Evolutionary conservation across 2,329 filamentous ascomycete genomes (phyloP).

Genomic region (Colletotrichum sp.): DNA sequence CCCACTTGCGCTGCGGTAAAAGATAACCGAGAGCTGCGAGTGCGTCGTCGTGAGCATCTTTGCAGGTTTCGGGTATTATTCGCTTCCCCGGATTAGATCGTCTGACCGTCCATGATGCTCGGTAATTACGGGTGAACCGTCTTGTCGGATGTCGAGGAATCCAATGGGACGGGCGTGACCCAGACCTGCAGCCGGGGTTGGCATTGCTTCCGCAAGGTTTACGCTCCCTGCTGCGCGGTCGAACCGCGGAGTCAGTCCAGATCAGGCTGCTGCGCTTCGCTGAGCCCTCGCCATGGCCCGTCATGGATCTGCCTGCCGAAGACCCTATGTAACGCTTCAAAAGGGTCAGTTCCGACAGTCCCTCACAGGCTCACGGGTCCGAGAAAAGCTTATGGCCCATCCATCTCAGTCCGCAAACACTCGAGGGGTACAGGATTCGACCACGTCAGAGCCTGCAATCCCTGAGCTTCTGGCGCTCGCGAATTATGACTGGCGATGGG

Average conservation of each 20-base stretch:
- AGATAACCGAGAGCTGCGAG: neutral
- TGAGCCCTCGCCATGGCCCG: neutral
- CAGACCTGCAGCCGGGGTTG: neutral
- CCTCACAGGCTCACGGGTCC: neutral
- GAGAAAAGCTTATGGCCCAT: neutral
- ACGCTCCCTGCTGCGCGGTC: neutral
- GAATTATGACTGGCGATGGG: neutral
- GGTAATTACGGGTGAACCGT: conserved; percentile 5
- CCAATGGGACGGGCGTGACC: neutral
- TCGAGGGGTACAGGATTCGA: neutral
- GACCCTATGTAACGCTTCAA: neutral
- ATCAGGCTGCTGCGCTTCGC: neutral
- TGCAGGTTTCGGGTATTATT: conserved; percentile 7
- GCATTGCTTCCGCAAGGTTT: neutral
- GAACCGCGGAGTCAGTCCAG: conserved; percentile 1
- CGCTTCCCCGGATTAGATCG: neutral
- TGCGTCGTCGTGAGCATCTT: neutral
- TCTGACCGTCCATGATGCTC: conserved; percentile 8
- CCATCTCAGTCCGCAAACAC: neutral
- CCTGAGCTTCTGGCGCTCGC: neutral
- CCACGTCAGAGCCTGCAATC: neutral
- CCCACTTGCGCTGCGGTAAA: neutral
- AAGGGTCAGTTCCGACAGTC: neutral
- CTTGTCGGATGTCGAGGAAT: conserved; percentile 3
- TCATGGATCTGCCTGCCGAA: conserved; percentile 3